Percentiles rank a stretch among this genome's conserved stretches.
These are phyloP conservation scores for Pisolithus microcarpus DNA, from an alignment of 768 basidiomycete genomes.

Conservation along the genomic window DNA sequence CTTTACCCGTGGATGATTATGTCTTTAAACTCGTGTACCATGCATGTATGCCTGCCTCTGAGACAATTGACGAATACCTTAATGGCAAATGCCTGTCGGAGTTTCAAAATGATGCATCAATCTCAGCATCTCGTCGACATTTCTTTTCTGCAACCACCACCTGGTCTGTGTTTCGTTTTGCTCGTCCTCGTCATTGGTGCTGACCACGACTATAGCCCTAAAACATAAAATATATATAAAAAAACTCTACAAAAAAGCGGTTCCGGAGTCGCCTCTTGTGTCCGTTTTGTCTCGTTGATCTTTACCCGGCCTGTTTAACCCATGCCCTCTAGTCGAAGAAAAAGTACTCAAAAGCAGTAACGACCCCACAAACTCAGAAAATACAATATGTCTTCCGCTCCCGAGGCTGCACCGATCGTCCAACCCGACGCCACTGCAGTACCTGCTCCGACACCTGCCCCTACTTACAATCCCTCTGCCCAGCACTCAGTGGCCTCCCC, in stretches of 20 bases:
- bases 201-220: constrained; percentile 30
- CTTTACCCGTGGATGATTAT: constrained; percentile 67
- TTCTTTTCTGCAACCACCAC: constrained; percentile 57
- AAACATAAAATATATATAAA: constrained; percentile 49
- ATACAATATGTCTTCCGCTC: constrained; percentile 50
- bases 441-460: constrained; percentile 34
- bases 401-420: constrained; percentile 47
- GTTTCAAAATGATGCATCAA: constrained; percentile 31
- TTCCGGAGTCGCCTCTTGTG: constrained; percentile 72
- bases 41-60: not conserved
- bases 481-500: constrained; percentile 51
- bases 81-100: constrained; percentile 26
- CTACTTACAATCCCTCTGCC: constrained; percentile 52
- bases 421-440: constrained; percentile 43
- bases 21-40: constrained; percentile 2
- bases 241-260: constrained; percentile 66
- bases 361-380: constrained; percentile 53
- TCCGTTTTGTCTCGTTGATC: constrained; percentile 29
- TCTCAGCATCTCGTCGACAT: constrained; percentile 13
- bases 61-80: not conserved
- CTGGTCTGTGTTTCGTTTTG: constrained; percentile 39
- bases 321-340: constrained; percentile 44
- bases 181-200: constrained; percentile 7
- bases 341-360: constrained; percentile 84
- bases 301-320: constrained; percentile 10